These are phyloP conservation scores for Pseudogymnoascus sp. DNA, from an alignment of 2,329 filamentous ascomycete species.

Conservation along the genomic window DNA sequence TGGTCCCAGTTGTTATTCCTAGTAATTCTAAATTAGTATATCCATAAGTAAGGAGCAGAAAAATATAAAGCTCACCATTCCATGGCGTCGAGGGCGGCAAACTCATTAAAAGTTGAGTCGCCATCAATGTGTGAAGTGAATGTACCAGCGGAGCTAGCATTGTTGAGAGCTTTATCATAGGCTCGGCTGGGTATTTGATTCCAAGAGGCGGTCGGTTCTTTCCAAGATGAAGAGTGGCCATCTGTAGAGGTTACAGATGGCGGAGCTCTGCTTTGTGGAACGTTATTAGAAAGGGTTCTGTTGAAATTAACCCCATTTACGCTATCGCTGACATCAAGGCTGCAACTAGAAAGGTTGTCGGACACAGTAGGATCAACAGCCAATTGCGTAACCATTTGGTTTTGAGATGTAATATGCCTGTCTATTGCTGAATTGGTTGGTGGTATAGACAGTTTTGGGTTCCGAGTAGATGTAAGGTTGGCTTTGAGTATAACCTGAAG, in stretches of 20 bases:
- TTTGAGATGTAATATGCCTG: background rate
- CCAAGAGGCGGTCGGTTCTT: background rate
- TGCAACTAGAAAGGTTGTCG: background rate
- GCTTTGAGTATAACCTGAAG: constrained; percentile 16
- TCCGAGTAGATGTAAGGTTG: constrained; percentile 16
- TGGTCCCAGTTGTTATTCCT: constrained; percentile 29
- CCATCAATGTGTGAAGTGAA: constrained; percentile 22
- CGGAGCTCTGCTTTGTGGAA: background rate
- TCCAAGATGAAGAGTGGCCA: background rate
- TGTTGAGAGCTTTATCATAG: constrained; percentile 15
- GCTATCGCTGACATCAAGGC: background rate
- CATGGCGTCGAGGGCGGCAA: constrained; percentile 46
- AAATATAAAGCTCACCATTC: constrained; percentile 32
- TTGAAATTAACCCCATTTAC: background rate
- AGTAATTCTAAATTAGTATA: constrained; percentile 15
- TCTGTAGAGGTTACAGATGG: background rate
- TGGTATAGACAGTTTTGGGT: background rate
- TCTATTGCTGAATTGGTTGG: background rate
- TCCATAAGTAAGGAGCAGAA: background rate
- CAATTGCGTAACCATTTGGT: background rate
- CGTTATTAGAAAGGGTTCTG: background rate
- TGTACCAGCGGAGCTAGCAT: constrained; percentile 18
- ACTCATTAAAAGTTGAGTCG: constrained; percentile 48
- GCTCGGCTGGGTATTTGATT: constrained; percentile 6
- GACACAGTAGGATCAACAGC: background rate